Evolutionary conservation across 2,329 filamentous ascomycete species (phyloP), one percentile per base, ranked within the genome.

Genomic region (Ceratocystis ficicola): DNA sequence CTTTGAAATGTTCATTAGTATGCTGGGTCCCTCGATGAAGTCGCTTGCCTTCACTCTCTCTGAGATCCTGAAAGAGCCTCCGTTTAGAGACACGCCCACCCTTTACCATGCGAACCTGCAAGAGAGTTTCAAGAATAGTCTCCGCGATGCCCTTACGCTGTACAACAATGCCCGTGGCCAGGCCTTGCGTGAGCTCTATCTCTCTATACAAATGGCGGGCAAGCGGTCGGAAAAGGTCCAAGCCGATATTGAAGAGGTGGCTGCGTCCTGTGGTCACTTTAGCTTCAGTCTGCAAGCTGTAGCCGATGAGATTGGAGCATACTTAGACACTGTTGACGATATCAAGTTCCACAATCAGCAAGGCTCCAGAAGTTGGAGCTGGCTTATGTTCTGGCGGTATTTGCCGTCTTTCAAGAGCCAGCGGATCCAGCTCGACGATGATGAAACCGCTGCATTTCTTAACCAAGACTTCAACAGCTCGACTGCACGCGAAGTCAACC

Each of bases 191-290:
- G 82, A 88, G 66, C 80, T 99, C 0, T 97, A 99, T 74, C 85
- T 83, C 69, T 88, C 83, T 63, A 90, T 91, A 68, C 86, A 91
- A 70, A 79, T 91, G 48, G 84, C 83, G 10, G 84, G 84, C 67
- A 79, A 85, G 2, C 82, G 85, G 52, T 86, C 87, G 0, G 81
- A 90, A 64, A 87, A 88, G 68, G 82, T 93, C 7, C 87, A 95
- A 72, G 94, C 93, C 1, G 94, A 97, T 74, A 91, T 96, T 66
- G 94, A 99, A 74, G 94, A 99, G 75, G 92, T 97, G 10, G 92
- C 93, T 50, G 93, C 94, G n/a, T 95, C 92, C 66, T 99, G 94
- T 72, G 93, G 94, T 0, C 92, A 97, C 75, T 99, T 97, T 73
- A 93, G 89, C 72, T 96, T 94, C 73, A 95, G 89, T 55, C 79